Percentiles rank a stretch among this genome's conserved stretches.
phyloP scores from a whole-genome alignment of 495 filamentous ascomycete genomes.

The Hypoxylon trugodes region DNA sequence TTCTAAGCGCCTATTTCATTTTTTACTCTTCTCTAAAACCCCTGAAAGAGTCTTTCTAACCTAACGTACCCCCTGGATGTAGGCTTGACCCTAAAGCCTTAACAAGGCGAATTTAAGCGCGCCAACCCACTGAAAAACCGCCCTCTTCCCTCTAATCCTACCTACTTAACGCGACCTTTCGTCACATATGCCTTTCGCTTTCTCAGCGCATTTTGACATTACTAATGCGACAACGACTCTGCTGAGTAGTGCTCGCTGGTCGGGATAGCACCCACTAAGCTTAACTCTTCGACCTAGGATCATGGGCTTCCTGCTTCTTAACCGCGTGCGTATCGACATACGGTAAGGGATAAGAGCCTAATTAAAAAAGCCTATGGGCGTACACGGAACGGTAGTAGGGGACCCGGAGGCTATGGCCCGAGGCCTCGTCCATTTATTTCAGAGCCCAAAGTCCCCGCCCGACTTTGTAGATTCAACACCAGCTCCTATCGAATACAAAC shows the following conservation, averaged over 20 bases:
- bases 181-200: no score
- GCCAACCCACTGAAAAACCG: slow-evolving; percentile 26
- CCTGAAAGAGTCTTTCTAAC: no score
- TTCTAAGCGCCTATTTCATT: no score
- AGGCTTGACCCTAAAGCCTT: slow-evolving; percentile 12
- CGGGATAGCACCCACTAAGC: slow-evolving; percentile 14
- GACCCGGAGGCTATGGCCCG: slow-evolving; percentile 32
- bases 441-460: slow-evolving; percentile 26
- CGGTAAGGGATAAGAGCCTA: slow-evolving; percentile 31
- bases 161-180: slow-evolving; percentile 19
- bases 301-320: slow-evolving; percentile 39
- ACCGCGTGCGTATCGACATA: slow-evolving; percentile 33
- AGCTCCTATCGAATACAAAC: slow-evolving; percentile 15
- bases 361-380: slow-evolving; percentile 28
- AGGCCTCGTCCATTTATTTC: slow-evolving; percentile 30
- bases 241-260: slow-evolving; percentile 15
- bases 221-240: no score
- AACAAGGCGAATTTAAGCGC: slow-evolving; percentile 36
- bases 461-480: slow-evolving; percentile 23
- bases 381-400: slow-evolving; percentile 19
- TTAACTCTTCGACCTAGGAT: slow-evolving; percentile 32
- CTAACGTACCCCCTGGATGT: slow-evolving; percentile 2
- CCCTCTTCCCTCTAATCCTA: no score
- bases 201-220: no score
- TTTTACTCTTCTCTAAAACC: neutral